These are phyloP conservation scores for Cairneyella variabilis DNA, from an alignment of 495 filamentous ascomycete species.

Conservation along the genomic window DNA sequence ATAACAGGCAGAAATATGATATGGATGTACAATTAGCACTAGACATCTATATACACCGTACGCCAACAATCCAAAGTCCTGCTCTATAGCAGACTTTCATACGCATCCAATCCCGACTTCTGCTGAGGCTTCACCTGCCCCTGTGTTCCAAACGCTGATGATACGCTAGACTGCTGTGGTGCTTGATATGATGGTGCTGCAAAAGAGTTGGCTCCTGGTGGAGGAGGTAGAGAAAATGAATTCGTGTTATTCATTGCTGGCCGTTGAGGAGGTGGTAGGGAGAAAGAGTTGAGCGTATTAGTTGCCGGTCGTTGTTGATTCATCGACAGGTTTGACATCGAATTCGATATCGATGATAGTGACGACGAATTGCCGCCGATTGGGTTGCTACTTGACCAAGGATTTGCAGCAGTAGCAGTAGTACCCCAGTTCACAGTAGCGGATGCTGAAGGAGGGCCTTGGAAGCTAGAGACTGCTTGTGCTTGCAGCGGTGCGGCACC, in stretches of 20 bases:
- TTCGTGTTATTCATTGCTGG: background rate
- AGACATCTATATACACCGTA: background rate
- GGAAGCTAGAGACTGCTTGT: slow-evolving; percentile 4
- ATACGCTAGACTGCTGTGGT: slow-evolving; percentile 9
- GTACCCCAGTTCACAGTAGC: slow-evolving; percentile 21
- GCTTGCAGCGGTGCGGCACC: slow-evolving; percentile 3
- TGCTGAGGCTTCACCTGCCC: slow-evolving; percentile 37
- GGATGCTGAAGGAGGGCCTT: slow-evolving; percentile 4
- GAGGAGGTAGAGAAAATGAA: slow-evolving; percentile 46
- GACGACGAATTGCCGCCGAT: slow-evolving; percentile 13
- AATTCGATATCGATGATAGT: slow-evolving; percentile 29
- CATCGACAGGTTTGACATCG: slow-evolving; percentile 23
- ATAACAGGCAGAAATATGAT: too few relatives aligned
- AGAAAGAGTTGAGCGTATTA: slow-evolving; percentile 22
- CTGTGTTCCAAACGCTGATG: slow-evolving; percentile 10
- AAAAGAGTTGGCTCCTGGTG: slow-evolving; percentile 43
- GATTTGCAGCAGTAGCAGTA: slow-evolving; percentile 17
- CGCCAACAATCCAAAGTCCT: background rate
- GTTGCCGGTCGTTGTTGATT: slow-evolving; percentile 20
- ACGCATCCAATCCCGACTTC: slow-evolving; percentile 67
- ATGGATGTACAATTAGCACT: too few relatives aligned
- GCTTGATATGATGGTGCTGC: slow-evolving; percentile 8
- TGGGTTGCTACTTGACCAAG: slow-evolving; percentile 21
- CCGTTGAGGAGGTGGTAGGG: slow-evolving; percentile 10
- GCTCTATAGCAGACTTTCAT: slow-evolving; percentile 68